Conservation (phyloP, 352 stramenopile species). For the Pythium phragmitis region DNA sequence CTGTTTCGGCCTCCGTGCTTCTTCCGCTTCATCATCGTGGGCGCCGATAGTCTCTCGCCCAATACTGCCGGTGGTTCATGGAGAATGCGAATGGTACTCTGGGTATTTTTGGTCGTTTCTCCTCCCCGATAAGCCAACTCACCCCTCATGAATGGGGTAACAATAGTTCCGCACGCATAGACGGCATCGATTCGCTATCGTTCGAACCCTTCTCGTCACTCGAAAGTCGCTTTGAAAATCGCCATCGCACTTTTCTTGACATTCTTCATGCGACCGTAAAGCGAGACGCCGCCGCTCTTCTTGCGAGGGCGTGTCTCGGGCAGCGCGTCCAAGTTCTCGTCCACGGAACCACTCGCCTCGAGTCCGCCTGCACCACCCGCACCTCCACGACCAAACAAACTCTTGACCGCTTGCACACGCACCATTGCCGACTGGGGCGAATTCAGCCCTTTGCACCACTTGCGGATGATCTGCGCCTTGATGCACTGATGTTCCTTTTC, state of each 20-base stretch:
- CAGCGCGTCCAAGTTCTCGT: slow-evolving; percentile 22
- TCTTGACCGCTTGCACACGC: slow-evolving; percentile 64
- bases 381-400: slow-evolving; percentile 25
- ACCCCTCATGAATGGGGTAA: slow-evolving; percentile 1
- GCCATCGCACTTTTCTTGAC: slow-evolving; percentile 74
- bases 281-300: slow-evolving; percentile 36
- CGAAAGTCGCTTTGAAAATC: slow-evolving; percentile 84
- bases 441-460: slow-evolving; percentile 81
- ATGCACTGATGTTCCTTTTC: slow-evolving; percentile 87
- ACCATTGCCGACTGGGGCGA: slow-evolving; percentile 78
- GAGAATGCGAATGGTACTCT: background rate
- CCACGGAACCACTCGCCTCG: slow-evolving; percentile 1
- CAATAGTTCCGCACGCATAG: slow-evolving; percentile 7
- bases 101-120: slow-evolving; percentile 20
- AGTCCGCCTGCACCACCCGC: background rate
- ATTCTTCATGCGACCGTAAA: slow-evolving; percentile 85
- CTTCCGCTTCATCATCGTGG: slow-evolving; percentile 25
- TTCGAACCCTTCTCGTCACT: slow-evolving; percentile 38
- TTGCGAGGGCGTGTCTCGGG: slow-evolving; percentile 30
- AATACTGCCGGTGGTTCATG: background rate
- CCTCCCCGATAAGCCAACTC: background rate
- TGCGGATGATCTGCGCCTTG: slow-evolving; percentile 76
- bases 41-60: background rate
- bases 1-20: slow-evolving; percentile 4
- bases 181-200: slow-evolving; percentile 1